phyloP scores from a whole-genome alignment of 2,329 filamentous ascomycete species.

The Pseudocercospora fuligena region DNA sequence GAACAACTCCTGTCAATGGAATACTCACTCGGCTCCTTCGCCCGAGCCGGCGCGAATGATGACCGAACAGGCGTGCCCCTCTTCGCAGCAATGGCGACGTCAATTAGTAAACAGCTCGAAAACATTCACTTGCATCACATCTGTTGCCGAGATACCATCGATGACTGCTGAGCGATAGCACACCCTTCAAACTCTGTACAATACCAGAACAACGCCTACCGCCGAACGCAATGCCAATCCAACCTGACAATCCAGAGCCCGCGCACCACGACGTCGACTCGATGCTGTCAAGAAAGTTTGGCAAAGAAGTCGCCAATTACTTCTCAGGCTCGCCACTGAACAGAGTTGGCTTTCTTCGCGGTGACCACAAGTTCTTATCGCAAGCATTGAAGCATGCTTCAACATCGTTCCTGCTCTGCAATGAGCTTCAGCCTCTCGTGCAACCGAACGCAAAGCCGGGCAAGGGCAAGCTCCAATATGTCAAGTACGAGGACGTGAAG shows the following conservation, averaged over 20 bases:
- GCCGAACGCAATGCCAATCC: constrained; percentile 24
- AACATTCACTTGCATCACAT: background rate
- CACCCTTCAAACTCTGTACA: background rate
- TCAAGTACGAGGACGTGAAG: constrained; percentile 70
- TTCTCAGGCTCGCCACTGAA: constrained; percentile 79
- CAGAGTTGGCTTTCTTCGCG: constrained; percentile 76
- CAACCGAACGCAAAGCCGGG: constrained; percentile 45
- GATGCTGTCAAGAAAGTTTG: constrained; percentile 78
- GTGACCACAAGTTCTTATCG: constrained; percentile 71
- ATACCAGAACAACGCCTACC: background rate
- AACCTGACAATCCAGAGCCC: constrained; percentile 60
- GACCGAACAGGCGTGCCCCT: background rate
- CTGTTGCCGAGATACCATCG: background rate
- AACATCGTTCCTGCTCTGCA: constrained; percentile 76
- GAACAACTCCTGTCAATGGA: background rate
- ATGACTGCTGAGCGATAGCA: background rate
- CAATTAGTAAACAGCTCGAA: background rate
- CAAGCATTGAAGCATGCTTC: constrained; percentile 68
- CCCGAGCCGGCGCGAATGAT: background rate
- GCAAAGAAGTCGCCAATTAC: constrained; percentile 81
- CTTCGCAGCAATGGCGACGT: background rate
- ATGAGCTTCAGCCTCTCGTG: constrained; percentile 73
- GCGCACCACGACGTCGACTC: constrained; percentile 64
- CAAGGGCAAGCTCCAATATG: constrained; percentile 65
- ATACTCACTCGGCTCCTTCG: background rate